A percentile compares a stretch with the other conserved stretches of the same genome.
Evolutionary conservation across 495 filamentous ascomycete species (phyloP).

Genomic region (Neurospora terricola): DNA sequence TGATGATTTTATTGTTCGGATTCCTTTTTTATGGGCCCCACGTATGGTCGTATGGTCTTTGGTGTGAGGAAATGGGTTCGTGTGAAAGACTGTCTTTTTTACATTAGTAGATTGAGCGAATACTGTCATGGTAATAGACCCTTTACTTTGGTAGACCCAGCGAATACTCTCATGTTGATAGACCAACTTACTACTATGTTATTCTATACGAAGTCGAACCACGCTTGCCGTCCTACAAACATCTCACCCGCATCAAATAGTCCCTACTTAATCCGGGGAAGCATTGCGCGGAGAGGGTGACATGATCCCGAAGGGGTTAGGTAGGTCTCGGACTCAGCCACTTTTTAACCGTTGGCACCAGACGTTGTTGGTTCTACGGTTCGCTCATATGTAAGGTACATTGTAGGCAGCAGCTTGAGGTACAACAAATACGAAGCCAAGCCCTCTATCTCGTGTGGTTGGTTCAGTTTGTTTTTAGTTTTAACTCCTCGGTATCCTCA

Average conservation of each 20-base stretch:
- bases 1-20: not conserved
- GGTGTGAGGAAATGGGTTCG: not conserved
- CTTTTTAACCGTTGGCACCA: too few relatives aligned
- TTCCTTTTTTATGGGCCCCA: not conserved
- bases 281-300: too few relatives aligned
- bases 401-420: too few relatives aligned
- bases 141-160: not conserved
- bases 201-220: not conserved
- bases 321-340: too few relatives aligned
- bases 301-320: too few relatives aligned
- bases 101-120: not conserved
- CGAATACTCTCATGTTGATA: not conserved
- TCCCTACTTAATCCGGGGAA: not conserved
- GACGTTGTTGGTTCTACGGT: too few relatives aligned
- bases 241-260: not conserved
- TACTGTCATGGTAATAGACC: not conserved
- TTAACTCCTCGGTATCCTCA: too few relatives aligned
- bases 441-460: too few relatives aligned
- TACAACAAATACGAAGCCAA: too few relatives aligned
- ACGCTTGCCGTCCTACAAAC: not conserved
- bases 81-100: not conserved
- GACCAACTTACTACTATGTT: not conserved
- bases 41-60: not conserved
- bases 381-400: too few relatives aligned
- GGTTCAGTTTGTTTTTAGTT: too few relatives aligned